Evolutionary conservation across 202 grass and related monocot genomes (phyloP), one percentile per base, ranked within the genome.

Genomic region (Hordeum pubiflorum): DNA sequence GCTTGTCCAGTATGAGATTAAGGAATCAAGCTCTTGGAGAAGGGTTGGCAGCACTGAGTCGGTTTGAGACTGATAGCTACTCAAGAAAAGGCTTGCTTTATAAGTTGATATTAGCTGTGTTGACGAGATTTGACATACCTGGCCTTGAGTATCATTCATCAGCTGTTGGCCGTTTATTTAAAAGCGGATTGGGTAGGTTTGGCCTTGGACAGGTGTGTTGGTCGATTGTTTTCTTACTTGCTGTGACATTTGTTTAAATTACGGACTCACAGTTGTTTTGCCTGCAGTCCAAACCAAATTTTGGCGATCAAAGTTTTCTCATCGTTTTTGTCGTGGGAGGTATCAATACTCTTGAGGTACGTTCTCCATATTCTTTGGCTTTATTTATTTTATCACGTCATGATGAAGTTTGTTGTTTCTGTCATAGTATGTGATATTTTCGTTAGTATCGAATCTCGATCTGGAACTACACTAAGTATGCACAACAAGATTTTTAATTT

Each of bases 251-350:
- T 61, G 15, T 63, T 77, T 69, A 57, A 69, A 36, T 81, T 80
- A 69, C 2, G 5, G 22, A 21, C 74, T 75, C 22, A 86, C 10
- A 21, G 65, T 74, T 62, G 34, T 63, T 83, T 20, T 71, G 14
- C 79, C 72, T 87, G 74, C 86, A 98, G 92, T 89, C 92, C 72
- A 98, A 95, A 79, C 92, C 96, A 84, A 88, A 79, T 85, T 94
- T 98, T 76, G 92, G 95, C 37, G 92, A 98, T 86, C 95, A 95
- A 84, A 85, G 31, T 84, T 69, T 95, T 75, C 88, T 98, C 72
- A 87, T 98, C 14, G 21, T 98, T 88, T 98, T 98, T 85, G 88
- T 98, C 54, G 86, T 98, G 10, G 95, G 95, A 43, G 95, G 95
- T 79, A 98, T 98, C 75, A 93, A 91, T 74, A 84, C 82, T 72